These are phyloP conservation scores for Leucosporidium creatinivorum DNA, from an alignment of 768 basidiomycete species.

Conservation along the genomic window DNA sequence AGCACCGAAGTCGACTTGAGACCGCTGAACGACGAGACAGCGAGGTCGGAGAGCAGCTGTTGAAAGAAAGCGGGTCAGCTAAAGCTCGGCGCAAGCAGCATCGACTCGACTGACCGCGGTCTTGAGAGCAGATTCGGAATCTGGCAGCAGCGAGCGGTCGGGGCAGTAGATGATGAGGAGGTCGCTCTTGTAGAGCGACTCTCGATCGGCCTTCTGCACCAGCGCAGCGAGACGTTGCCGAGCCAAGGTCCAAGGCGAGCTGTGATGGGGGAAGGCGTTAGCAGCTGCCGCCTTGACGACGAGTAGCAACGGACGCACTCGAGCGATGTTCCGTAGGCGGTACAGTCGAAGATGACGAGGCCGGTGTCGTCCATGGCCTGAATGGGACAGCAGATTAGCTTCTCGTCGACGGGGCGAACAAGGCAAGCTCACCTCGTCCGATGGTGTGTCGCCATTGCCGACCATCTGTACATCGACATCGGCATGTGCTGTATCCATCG, in stretches of 20 bases:
- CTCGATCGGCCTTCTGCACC: not conserved
- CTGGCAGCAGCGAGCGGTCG: not conserved
- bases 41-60: no score
- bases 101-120: not conserved
- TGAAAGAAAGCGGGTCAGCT: no score
- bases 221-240: not conserved
- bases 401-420: no score
- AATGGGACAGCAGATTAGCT: not conserved
- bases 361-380: constrained; percentile 3
- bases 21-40: not conserved
- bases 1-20: not conserved
- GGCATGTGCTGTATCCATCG: not conserved
- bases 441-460: not conserved
- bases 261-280: not conserved
- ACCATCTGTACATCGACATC: constrained; percentile 6
- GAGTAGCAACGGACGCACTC: constrained; percentile 3
- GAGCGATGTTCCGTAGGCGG: not conserved
- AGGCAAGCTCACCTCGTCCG: no score
- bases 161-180: not conserved
- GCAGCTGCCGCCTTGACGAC: no score
- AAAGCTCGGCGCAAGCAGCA: no score
- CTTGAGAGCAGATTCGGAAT: not conserved
- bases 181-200: not conserved
- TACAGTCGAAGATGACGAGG: constrained; percentile 24
- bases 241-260: not conserved